A percentile compares a stretch with the other conserved stretches of the same genome.
Evolutionary conservation across 805 yeast genomes (phyloP).

Genomic region (Candida koratica): DNA sequence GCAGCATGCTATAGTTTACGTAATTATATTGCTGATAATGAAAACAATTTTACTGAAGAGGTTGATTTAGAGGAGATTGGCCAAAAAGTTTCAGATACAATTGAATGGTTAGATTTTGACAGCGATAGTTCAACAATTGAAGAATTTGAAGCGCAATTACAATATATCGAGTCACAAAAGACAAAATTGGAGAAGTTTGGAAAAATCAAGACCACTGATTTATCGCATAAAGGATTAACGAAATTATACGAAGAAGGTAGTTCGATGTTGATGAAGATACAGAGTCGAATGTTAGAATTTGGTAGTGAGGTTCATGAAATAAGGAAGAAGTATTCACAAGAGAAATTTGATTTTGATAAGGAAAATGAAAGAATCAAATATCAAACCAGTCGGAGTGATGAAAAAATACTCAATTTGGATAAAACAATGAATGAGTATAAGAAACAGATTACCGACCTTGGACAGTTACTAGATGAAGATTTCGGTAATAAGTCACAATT

Average conservation of each 20-base stretch:
- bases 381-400: conserved; percentile 20
- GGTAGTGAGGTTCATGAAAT: conserved; percentile 43
- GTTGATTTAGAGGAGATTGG: conserved; percentile 17
- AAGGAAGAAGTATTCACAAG: conserved; percentile 40
- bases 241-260: conserved; percentile 42
- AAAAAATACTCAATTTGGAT: conserved; percentile 25
- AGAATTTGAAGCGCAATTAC: conserved; percentile 24
- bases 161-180: conserved; percentile 19
- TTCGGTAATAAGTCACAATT: conserved; percentile 22
- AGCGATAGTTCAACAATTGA: conserved; percentile 46
- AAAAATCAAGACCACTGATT: conserved; percentile 42
- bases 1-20: conserved; percentile 68
- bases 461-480: conserved; percentile 19
- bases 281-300: conserved; percentile 41
- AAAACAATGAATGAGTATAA: conserved; percentile 23
- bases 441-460: conserved; percentile 26
- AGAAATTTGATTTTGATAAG: conserved; percentile 49
- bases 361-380: conserved; percentile 45
- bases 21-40: conserved; percentile 52
- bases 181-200: conserved; percentile 30
- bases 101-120: conserved; percentile 80
- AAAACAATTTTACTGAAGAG: conserved; percentile 33
- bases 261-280: conserved; percentile 38
- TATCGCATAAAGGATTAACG: conserved; percentile 44
- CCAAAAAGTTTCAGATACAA: conserved; percentile 39